Evolutionary conservation across 345 rosid species (phyloP).

Genomic region (Arabis hirsuta): DNA sequence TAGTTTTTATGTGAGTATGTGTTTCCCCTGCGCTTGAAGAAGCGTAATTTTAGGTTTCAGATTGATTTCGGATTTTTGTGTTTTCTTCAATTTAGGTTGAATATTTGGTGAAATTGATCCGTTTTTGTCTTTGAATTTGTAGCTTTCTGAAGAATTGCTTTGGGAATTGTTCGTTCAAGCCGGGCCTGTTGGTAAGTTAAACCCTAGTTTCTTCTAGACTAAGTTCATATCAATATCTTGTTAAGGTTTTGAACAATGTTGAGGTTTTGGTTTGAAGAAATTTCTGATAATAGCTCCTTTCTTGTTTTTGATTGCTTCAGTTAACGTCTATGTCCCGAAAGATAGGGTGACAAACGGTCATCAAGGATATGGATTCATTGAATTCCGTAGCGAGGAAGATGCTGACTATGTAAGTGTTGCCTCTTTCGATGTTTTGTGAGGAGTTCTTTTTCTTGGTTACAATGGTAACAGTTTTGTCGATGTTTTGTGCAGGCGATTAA

Average conservation of each 20-base stretch:
- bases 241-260: no score
- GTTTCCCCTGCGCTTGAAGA: background rate
- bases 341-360: conserved; percentile 97
- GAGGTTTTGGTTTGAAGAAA: background rate
- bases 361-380: conserved; percentile 92
- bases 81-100: conserved; percentile 3
- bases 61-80: conserved; percentile 14
- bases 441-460: background rate
- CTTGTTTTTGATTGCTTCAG: conserved; percentile 43
- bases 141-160: conserved; percentile 86
- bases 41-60: conserved; percentile 16
- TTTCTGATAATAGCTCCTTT: background rate
- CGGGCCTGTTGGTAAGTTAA: conserved; percentile 86
- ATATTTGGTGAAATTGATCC: conserved; percentile 8
- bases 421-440: background rate
- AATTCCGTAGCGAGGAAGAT: conserved; percentile 94
- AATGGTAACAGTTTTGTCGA: background rate
- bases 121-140: conserved; percentile 2
- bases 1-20: background rate
- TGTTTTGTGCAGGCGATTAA: conserved; percentile 74
- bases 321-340: conserved; percentile 94
- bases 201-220: background rate
- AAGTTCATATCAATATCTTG: background rate
- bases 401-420: conserved; percentile 79
- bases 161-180: conserved; percentile 99